These are phyloP conservation scores for Hymenotorrendiella dingleyae DNA, from an alignment of 2,329 filamentous ascomycete species.

Conservation along the genomic window DNA sequence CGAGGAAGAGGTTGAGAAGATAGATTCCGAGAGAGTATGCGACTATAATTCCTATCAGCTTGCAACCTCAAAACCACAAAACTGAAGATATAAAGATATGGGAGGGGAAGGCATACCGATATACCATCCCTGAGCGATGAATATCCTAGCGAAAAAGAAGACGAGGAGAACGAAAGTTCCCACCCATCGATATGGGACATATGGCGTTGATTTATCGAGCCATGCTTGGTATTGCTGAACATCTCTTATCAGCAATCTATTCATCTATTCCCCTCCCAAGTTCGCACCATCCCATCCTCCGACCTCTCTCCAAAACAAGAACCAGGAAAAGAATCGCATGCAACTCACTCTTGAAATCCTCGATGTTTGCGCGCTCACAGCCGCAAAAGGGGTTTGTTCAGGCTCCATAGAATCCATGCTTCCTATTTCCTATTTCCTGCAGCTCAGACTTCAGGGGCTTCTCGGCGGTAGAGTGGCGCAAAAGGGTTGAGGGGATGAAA, in stretches of 20 bases:
- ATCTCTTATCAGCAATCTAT: conserved; percentile 13
- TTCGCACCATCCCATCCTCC: not conserved
- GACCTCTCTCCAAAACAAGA: not conserved
- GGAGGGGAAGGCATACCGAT: conserved; percentile 59
- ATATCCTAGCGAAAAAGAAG: conserved; percentile 82
- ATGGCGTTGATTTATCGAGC: conserved; percentile 89
- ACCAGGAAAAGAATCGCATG: not conserved
- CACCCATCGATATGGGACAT: conserved; percentile 82
- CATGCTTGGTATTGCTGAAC: conserved; percentile 85
- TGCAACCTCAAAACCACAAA: not conserved
- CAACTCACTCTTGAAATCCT: conserved; percentile 62
- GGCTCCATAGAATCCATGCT: conserved; percentile 81
- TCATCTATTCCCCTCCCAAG: not conserved
- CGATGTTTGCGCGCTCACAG: conserved; percentile 79
- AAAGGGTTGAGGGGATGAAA: not conserved
- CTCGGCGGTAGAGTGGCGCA: no score
- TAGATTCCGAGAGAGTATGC: conserved; percentile 98
- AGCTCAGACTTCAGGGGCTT: no score
- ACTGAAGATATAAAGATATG: no score
- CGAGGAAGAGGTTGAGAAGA: conserved; percentile 97
- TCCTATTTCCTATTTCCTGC: conserved; percentile 3
- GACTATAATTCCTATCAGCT: conserved; percentile 46
- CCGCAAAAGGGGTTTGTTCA: conserved; percentile 86
- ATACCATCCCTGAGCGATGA: conserved; percentile 96
- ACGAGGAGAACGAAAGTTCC: conserved; percentile 71